Percentiles rank a stretch among this genome's conserved stretches.
These are phyloP conservation scores for Tothia fuscella DNA, from an alignment of 2,329 filamentous ascomycete species.

Conservation along the genomic window DNA sequence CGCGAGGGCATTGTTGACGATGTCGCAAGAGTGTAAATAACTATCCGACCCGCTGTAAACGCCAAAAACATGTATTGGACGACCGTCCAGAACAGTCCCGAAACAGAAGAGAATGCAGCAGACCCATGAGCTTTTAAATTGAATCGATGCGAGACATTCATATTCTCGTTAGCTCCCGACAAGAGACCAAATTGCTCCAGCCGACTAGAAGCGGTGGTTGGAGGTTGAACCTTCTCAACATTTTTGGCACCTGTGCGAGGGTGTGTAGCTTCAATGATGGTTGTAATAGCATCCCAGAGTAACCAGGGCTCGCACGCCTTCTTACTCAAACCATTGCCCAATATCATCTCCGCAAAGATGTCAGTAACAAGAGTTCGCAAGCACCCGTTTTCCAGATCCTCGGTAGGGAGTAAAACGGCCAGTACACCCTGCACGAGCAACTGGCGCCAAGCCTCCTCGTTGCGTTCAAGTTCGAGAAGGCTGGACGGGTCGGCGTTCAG, in stretches of 20 bases:
- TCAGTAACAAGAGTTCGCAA: slow-evolving; percentile 74
- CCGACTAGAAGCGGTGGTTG: slow-evolving; percentile 24
- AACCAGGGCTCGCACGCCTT: slow-evolving; percentile 81
- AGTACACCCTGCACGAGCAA: slow-evolving; percentile 74
- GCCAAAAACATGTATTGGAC: slow-evolving; percentile 39
- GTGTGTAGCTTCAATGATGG: slow-evolving; percentile 44
- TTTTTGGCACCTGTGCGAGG: slow-evolving; percentile 23
- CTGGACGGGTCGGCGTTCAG: slow-evolving; percentile 38
- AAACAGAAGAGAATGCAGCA: slow-evolving; percentile 12
- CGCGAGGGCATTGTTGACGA: slow-evolving; percentile 56
- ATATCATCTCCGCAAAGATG: slow-evolving; percentile 78
- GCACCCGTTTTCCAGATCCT: slow-evolving; percentile 81
- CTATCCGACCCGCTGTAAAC: slow-evolving; percentile 53
- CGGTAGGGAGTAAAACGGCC: slow-evolving; percentile 75
- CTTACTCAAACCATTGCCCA: slow-evolving; percentile 69
- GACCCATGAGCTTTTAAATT: slow-evolving; percentile 1
- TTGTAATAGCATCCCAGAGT: slow-evolving; percentile 72
- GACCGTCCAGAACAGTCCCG: slow-evolving; percentile 40
- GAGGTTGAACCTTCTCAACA: slow-evolving; percentile 18
- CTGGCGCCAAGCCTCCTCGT: slow-evolving; percentile 76
- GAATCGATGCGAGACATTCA: slow-evolving; percentile 14
- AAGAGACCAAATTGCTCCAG: slow-evolving; percentile 48
- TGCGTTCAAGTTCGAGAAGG: slow-evolving; percentile 52
- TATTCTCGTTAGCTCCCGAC: slow-evolving; percentile 19
- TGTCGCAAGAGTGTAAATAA: slow-evolving; percentile 51